Evolutionary conservation across 177 flowering plant genomes (phyloP), one percentile per base, ranked within the genome.

Genomic region (Tripterygium wilfordii): DNA sequence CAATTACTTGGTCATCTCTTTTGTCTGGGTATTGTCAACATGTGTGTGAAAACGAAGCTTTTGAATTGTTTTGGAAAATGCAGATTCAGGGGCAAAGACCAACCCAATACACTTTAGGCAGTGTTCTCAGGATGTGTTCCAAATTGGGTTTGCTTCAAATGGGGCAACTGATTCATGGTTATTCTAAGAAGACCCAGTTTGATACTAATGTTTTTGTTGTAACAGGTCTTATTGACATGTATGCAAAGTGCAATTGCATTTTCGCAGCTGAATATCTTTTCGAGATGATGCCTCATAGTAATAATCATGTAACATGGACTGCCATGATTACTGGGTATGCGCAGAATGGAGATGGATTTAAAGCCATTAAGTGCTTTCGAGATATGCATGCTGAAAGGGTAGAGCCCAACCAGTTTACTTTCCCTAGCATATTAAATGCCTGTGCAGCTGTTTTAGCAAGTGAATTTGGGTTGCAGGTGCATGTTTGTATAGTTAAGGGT

Each of bases 1-100:
- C 75, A 1, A 61, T 79, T 15, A 62, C 87, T 18, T 88, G 94
- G 95, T 81, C 86, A 31, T 64, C 95, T 0, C 69, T 85, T 12
- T 73, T 88, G 54, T 77, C 89, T 16, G 97, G 97, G 43, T 78
- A 65, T 57, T 66, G 74, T 36, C 67, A 58, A 19, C 21, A 60
- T 36, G 88, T 82, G 46, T 35, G 10, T 40, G 77, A 48, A 13
- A 7, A 15, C 13, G 80, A 79, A 58, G 80, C 76, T 1, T 48
- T 85, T 42, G 68, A 65, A n/a, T n/a, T n/a, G n/a, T n/a, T n/a
- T n/a, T n/a, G n/a, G n/a, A n/a, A n/a, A n/a, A 70, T 70, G 75
- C 9, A 63, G 25, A 16, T 18, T 12, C 54, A 61, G 18, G 58
- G 69, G 13, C 42, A 66, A 40, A 14, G 14, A 49, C 82, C 88